These are phyloP conservation scores for Coemansia reversa DNA, from an alignment of 192 early-diverging fungal species.

Conservation along the genomic window DNA sequence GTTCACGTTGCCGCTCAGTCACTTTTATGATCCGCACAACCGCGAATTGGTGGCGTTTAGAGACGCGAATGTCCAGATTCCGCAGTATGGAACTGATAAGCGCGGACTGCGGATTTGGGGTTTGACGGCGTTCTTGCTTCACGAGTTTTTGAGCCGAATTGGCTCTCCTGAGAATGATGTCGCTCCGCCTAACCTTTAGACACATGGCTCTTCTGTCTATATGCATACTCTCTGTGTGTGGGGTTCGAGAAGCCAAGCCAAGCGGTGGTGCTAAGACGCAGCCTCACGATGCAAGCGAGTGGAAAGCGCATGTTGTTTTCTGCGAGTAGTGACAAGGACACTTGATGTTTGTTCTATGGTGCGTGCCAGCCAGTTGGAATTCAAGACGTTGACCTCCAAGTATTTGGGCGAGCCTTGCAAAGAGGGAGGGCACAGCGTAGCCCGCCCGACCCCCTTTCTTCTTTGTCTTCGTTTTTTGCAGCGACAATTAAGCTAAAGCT, in stretches of 20 bases:
- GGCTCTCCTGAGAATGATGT: conserved; percentile 5
- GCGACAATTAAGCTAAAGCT: neutral
- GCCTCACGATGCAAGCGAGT: no score
- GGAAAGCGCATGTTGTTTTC: no score
- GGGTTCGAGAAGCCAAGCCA: neutral
- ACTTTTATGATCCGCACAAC: conserved; percentile 59
- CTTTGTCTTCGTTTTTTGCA: conserved; percentile 7
- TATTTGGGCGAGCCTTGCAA: neutral
- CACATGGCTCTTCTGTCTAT: conserved; percentile 1
- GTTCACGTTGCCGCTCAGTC: conserved; percentile 67
- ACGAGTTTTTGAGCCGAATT: conserved; percentile 52
- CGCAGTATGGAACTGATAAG: conserved; percentile 60
- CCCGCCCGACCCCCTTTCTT: neutral
- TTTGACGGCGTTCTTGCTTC: conserved; percentile 76
- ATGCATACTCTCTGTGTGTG: no score
- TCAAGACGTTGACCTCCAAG: neutral
- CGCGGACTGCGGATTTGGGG: conserved; percentile 68
- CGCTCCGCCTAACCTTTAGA: neutral
- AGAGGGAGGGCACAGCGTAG: neutral
- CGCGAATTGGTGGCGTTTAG: conserved; percentile 56
- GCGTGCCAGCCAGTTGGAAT: neutral
- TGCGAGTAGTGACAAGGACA: no score
- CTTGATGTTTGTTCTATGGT: no score
- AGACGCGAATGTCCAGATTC: conserved; percentile 52
- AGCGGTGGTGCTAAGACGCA: neutral